These are phyloP conservation scores for Diaporthe sp. DNA, from an alignment of 2,329 filamentous ascomycete species.

Conservation along the genomic window DNA sequence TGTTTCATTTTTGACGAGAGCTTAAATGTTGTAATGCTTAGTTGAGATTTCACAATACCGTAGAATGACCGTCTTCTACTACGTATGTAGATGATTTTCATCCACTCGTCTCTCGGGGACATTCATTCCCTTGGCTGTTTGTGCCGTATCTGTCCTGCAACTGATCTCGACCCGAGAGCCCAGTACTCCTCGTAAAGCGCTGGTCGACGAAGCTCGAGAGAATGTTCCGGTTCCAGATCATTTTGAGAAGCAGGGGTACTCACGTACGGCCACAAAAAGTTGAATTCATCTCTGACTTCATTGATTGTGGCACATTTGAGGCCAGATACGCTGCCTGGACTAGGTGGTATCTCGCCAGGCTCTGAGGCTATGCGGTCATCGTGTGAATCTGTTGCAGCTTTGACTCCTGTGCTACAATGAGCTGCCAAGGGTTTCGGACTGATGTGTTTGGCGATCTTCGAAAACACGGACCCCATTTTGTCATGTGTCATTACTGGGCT, in stretches of 20 bases:
- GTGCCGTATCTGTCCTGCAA: no score
- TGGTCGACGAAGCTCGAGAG: neutral
- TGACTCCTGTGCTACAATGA: neutral
- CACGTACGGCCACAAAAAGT: neutral
- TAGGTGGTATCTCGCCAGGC: neutral
- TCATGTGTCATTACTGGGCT: neutral
- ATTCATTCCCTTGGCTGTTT: no score
- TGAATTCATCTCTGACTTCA: no score
- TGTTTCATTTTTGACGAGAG: neutral
- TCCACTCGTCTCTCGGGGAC: neutral
- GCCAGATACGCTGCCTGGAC: neutral
- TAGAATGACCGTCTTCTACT: neutral
- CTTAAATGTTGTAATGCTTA: neutral
- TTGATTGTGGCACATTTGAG: neutral
- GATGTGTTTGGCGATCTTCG: neutral
- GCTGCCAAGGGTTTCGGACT: neutral
- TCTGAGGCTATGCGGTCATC: neutral
- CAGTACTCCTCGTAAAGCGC: slow-evolving; percentile 24
- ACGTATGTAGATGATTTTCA: neutral
- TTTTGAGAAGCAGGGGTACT: neutral
- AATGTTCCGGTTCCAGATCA: neutral
- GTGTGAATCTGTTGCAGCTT: no score
- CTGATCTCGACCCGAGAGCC: neutral
- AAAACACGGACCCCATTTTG: neutral
- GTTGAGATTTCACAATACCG: no score